Base-by-base conservation (phyloP, 2,329 filamentous ascomycete species). In the Cladophialophora carrionii region DNA sequence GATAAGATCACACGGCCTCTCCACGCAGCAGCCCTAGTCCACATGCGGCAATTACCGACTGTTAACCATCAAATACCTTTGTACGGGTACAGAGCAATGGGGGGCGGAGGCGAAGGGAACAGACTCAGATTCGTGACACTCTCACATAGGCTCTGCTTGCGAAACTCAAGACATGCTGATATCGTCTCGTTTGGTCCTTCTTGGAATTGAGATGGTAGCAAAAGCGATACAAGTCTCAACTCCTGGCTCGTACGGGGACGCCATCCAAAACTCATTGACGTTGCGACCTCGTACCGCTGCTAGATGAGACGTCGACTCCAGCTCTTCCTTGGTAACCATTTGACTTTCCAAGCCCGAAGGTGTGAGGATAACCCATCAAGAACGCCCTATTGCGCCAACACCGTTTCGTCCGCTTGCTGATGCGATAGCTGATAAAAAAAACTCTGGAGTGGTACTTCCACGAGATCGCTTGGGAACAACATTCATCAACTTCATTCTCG, bases 1-100 rank as follows among this genome's bases (percentile, higher is more conserved):
- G 52, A 54, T 54, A 54, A 54, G 52, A 54, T 34, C 52, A 54
- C 29, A 43, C 17, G 37, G 37, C 14, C 20, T 20, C 48, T 29
- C 48, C 4, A 22, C 22, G 2, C 1, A 4, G 26, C 29, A 26
- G 52, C 52, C 52, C 52, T 54, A 54, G 29, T 24, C 52, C 29
- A 24, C 17, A 54, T 54, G 14, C 24, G 52, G 52, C 9, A 54
- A 4, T 31, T 17, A 12, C 37, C 14, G n/a, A 8, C 37, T 7
- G 37, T 7, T n/a, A 3, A 3, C 37, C 5, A n/a, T 14, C 37
- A 17, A 41, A 4, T 41, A 7, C 14, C 14, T 5, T 41, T 14
- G 37, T n/a, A n/a, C 8, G 37, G 37, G 17, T 14, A 43, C 37
- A 43, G n/a, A n/a, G n/a, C 17, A 43, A n/a, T 20, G 17, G 14